Evolutionary conservation across 2,329 filamentous ascomycete genomes (phyloP), one percentile per base, ranked within the genome.

Genomic region (Pestalotiopsis sp.): DNA sequence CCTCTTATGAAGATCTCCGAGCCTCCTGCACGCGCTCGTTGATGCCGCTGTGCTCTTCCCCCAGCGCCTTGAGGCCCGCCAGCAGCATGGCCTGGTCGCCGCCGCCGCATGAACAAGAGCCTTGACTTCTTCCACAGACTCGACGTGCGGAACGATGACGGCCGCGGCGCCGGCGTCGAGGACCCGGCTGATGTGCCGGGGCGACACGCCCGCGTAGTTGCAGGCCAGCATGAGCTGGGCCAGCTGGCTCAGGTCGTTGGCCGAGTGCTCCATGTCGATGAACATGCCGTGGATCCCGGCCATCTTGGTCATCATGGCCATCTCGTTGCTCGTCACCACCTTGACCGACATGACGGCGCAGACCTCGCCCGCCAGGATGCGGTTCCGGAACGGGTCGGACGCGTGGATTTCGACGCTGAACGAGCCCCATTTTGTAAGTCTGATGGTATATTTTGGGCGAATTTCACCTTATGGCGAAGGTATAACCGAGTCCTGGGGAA

Each of bases 251-350:
- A 78, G 64, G 2, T 76, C 72, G 7, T 79, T 67, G 7, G 70
- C 68, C 3, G 78, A 75, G 69, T 79, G 78, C 66, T 80, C 78
- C 38, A 79, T 71, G 58, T 80, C 78, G 68, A 80, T 78, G 71
- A 80, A 77, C 3, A 80, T 66, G 11, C 72, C 68, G 65, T 80
- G 75, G 61, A 72, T 78, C 35, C 77, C 77, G 3, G 74, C 73
- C 13, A 70, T 66, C 67, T 74, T 73, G 10, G 76, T 77, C 17
- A 78, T 70, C 20, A 71, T 70, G 17, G 78, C 73, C n/a, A 79
- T 74, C 39, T 74, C 71, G 30, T 66, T 35, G n/a, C 60, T 59
- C 6, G 48, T 30, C 14, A 68, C 67, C 24, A 66, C 39, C 66
- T 68, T 68, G 24, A 68, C 73, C 22, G 56, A 58, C 56, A 58